Percentiles rank a stretch among this genome's conserved stretches.
Evolutionary conservation across 2,329 filamentous ascomycete species (phyloP).

Genomic region (Ascochyta pisi): DNA sequence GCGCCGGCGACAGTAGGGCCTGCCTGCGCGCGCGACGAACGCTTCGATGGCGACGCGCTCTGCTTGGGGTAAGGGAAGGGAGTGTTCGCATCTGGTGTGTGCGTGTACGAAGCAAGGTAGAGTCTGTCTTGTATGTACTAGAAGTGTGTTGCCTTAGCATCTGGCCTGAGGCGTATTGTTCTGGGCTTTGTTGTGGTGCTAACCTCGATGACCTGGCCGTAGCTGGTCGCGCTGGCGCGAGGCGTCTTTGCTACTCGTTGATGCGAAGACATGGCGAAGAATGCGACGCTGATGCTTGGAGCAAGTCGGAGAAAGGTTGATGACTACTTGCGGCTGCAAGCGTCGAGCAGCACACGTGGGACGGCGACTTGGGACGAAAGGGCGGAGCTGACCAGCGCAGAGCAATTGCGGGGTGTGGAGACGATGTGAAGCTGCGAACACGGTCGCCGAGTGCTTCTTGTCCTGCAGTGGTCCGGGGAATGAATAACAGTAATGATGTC

Average conservation of each 20-base stretch:
- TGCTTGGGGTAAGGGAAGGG: conserved; percentile 82
- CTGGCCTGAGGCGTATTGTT: conserved; percentile 29
- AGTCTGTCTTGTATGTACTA: conserved; percentile 73
- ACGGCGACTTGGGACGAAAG: conserved; percentile 27
- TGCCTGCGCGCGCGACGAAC: conserved; percentile 69
- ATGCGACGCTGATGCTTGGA: background rate
- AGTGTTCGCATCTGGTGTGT: conserved; percentile 79
- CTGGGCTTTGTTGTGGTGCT: conserved; percentile 60
- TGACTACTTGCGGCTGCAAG: conserved; percentile 20
- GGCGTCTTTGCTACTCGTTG: conserved; percentile 39
- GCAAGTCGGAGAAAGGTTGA: conserved; percentile 4
- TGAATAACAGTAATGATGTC: conserved; percentile 49
- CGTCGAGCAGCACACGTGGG: conserved; percentile 17
- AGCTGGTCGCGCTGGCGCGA: conserved; percentile 57
- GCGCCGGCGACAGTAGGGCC: conserved; percentile 62
- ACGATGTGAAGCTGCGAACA: conserved; percentile 28
- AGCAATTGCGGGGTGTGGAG: conserved; percentile 17
- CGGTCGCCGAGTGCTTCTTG: conserved; percentile 28
- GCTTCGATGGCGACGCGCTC: conserved; percentile 75
- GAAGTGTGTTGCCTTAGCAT: conserved; percentile 16
- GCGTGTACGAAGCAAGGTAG: conserved; percentile 90
- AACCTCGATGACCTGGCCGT: conserved; percentile 93
- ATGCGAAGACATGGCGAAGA: conserved; percentile 34
- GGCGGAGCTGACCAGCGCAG: conserved; percentile 25
- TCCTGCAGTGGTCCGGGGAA: conserved; percentile 29